These are phyloP conservation scores for Sporothrix dimorphospora DNA, from an alignment of 2,329 filamentous ascomycete species.

Conservation along the genomic window DNA sequence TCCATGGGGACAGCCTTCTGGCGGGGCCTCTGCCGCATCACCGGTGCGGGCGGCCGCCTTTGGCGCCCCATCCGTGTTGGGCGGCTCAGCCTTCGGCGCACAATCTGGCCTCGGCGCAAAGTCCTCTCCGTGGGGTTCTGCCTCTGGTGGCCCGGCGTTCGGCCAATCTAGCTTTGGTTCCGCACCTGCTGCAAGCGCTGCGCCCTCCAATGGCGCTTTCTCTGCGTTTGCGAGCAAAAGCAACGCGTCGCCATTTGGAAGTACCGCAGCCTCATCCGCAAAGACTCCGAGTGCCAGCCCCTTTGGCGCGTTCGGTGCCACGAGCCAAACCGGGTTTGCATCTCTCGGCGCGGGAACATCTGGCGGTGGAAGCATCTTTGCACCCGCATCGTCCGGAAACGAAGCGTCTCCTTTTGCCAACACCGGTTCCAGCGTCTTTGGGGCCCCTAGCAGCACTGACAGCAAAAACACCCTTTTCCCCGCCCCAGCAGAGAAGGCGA, in stretches of 20 bases:
- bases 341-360: conserved; percentile 46
- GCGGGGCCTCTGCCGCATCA: conserved; percentile 34
- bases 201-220: conserved; percentile 36
- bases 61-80: conserved; percentile 45
- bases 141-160: conserved; percentile 50
- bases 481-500: conserved; percentile 45
- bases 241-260: conserved; percentile 31
- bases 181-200: conserved; percentile 41
- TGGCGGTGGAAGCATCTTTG: conserved; percentile 46
- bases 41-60: conserved; percentile 51
- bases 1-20: conserved; percentile 48
- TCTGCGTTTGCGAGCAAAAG: conserved; percentile 35
- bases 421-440: conserved; percentile 33
- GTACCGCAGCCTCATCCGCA: conserved; percentile 37
- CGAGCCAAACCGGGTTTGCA: conserved; percentile 53
- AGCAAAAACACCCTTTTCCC: conserved; percentile 47
- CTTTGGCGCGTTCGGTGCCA: conserved; percentile 34
- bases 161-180: conserved; percentile 56
- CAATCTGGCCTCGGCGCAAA: conserved; percentile 41
- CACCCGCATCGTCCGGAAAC: conserved; percentile 36
- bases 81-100: conserved; percentile 43
- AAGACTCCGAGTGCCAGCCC: conserved; percentile 28
- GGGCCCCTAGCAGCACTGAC: conserved; percentile 36
- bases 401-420: conserved; percentile 43
- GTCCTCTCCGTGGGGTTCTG: conserved; percentile 39